Base-by-base conservation (phyloP, 768 basidiomycete species). In the Lanmaoa rubissima region DNA sequence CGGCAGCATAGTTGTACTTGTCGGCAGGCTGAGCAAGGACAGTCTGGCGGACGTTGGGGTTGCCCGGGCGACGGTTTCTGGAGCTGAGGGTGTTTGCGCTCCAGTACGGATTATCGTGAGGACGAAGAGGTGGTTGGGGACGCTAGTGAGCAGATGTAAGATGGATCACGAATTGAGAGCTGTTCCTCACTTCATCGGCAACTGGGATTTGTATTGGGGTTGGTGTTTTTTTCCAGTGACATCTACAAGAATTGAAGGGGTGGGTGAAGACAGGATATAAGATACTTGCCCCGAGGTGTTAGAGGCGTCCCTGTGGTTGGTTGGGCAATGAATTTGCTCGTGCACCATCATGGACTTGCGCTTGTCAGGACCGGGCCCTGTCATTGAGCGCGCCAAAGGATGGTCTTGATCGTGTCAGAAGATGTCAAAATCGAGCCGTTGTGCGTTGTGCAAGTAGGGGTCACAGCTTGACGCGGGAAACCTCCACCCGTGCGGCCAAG, bases 231-330 rank as follows among this genome's bases (percentile, higher is more conserved):
- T 8, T 64, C 72, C 72, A 72, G 12, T 0, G 4, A 10, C 1
- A 0, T 62, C 51, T 59, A 28, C 40, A 58, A 35, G 47, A 38
- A 24, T 51, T 64, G 55, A 61, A 43, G n/a, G 32, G 21, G 50
- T 43, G 36, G 42, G 48, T 31, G 45, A 32, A 34, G 41, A 59
- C 48, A 4, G 40, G 11, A 42, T 21, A 24, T n/a, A 42, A 49
- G n/a, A 17, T 5, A 57, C 69, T 61, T 55, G 66, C 71, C 17
- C 10, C 5, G 60, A 49, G 38, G 48, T 21, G 49, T 45, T 54
- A 14, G 73, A 72, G 44, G 70, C 73, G 43, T 73, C 72, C 62
- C 72, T 73, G 47, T 57, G 45, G 61, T 67, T 69, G 48, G 48
- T 45, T 53, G 66, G 61, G 4, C 36, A 52, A 38, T 56, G 12